Evolutionary conservation across 129 eudicot genomes (phyloP).

Genomic region (Flaveria sonorensis): DNA sequence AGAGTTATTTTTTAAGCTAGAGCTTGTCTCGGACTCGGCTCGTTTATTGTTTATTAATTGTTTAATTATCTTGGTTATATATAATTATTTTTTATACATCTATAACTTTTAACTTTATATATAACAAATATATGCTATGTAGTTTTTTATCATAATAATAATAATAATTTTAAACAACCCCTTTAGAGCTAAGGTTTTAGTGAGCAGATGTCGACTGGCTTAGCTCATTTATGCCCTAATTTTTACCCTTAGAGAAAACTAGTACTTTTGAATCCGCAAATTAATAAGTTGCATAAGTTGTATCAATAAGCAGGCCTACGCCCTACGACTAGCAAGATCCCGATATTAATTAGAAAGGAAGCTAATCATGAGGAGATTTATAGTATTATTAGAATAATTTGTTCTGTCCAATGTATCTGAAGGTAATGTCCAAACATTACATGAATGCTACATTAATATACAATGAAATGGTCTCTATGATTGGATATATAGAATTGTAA

Average conservation of each 20-base stretch:
- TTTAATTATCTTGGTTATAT: too few species aligned
- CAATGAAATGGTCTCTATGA: not conserved
- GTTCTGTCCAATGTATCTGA: not conserved
- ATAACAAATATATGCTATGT: too few species aligned
- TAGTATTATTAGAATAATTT: conserved; percentile 3
- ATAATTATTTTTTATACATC: too few species aligned
- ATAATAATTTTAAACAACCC: too few species aligned
- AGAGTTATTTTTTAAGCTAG: not conserved
- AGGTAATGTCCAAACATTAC: not conserved
- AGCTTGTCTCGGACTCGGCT: too few species aligned
- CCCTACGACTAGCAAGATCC: not conserved
- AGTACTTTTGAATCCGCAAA: not conserved
- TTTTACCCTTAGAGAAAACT: not conserved
- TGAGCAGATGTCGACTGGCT: too few species aligned
- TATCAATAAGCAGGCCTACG: not conserved
- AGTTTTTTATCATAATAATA: too few species aligned
- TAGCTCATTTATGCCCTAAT: too few species aligned
- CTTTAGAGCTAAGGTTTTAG: too few species aligned
- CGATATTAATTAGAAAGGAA: conserved; percentile 8
- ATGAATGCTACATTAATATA: not conserved
- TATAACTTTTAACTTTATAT: too few species aligned
- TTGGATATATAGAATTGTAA: conserved; percentile 15
- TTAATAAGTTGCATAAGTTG: not conserved
- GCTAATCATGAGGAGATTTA: conserved; percentile 6
- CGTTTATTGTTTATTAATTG: too few species aligned